These are phyloP conservation scores for Umbelopsis sp. DNA, from an alignment of 192 early-diverging fungal species.

Conservation along the genomic window DNA sequence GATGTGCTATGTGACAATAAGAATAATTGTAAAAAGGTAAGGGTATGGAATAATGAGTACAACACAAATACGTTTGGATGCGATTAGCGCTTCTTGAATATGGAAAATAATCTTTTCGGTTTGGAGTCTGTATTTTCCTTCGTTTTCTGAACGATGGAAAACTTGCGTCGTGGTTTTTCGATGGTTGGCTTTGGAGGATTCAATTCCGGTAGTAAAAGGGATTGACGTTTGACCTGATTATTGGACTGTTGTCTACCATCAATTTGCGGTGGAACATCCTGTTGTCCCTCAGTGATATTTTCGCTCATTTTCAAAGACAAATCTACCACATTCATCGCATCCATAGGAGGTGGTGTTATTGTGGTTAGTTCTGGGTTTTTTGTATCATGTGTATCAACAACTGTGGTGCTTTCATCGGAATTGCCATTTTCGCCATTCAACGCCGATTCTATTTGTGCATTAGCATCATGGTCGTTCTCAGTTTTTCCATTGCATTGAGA, in stretches of 20 bases:
- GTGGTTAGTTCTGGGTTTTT: neutral
- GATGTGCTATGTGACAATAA: too few species aligned
- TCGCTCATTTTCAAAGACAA: neutral
- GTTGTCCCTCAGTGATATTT: neutral
- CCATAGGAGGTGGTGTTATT: neutral
- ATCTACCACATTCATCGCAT: neutral
- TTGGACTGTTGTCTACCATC: neutral
- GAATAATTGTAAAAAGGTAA: neutral
- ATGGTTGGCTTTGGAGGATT: neutral
- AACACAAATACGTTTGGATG: too few species aligned
- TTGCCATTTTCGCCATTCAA: neutral
- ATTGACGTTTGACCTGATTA: neutral
- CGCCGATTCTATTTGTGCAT: neutral
- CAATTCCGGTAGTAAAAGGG: neutral
- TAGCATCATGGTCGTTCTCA: neutral
- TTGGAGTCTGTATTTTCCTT: neutral
- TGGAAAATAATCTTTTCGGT: neutral
- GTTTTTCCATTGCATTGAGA: neutral
- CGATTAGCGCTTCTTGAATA: neutral
- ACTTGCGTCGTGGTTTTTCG: neutral
- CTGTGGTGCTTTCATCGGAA: neutral
- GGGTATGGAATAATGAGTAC: neutral
- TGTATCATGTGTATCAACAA: slow-evolving; percentile 15
- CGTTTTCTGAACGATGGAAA: neutral
- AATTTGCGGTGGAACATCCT: neutral